Evolutionary conservation across 495 filamentous ascomycete genomes (phyloP), one percentile per base, ranked within the genome.

Genomic region (Penicillium alfredii): DNA sequence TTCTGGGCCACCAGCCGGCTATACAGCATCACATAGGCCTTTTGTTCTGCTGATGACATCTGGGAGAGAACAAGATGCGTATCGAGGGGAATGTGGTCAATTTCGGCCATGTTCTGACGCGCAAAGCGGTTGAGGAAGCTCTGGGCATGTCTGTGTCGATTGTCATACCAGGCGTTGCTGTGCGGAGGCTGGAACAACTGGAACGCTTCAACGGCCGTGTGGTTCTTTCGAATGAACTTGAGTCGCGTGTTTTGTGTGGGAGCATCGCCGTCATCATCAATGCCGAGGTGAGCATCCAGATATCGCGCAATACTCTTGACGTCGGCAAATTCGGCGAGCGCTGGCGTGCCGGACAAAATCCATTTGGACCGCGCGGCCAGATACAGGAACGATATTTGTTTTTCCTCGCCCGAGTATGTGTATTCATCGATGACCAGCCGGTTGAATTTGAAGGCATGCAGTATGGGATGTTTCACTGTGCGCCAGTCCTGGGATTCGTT

Each of bases 351-450:
- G 0, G 81, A 85, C 1, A 87, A 55, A 14, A 82, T 61, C 82
- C 82, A 87, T 37, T 73, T 76, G 7, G 72, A 71, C 29, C 63
- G 59, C 16, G 75, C 68, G 4, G 66, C 40, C 1, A 78, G 35
- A 1, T 49, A 44, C 2, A 53, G 38, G 4, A 76, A 35, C 4
- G 58, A 38, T 0, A 45, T 32, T 16, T 56, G 52, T 23, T 55
- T 47, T 4, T 61, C 44, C 13, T 60, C 45, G 9, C 68, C 58
- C 22, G 68, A 53, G 45, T 82, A 81, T 1, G 78, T 76, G 53
- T 75, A 86, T 35, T 87, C 82, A 47, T 87, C 82, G 28, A 84
- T 69, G 3, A 87, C 66, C 9, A 84, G 44, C 1, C 82, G 73
- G 33, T 74, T 67, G 45, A 74, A 87, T 8, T 56, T 59, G 55